These are phyloP conservation scores for Rhizophagus clarus DNA, from an alignment of 192 early-diverging fungal species.

Conservation along the genomic window DNA sequence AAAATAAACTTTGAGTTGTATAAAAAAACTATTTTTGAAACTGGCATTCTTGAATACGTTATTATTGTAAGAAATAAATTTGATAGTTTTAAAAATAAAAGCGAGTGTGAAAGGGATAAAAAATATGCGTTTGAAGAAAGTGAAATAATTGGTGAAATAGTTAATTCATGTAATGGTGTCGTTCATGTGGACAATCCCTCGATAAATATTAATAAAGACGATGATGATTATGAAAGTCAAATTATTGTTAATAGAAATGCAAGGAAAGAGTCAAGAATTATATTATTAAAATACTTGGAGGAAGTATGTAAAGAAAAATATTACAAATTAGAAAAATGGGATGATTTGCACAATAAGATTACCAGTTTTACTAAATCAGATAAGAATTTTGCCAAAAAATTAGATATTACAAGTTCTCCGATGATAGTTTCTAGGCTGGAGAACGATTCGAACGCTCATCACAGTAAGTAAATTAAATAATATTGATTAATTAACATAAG, in stretches of 20 bases:
- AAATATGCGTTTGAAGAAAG: not conserved
- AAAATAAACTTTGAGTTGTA: not conserved
- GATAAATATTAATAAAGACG: not conserved
- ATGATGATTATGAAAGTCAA: not conserved
- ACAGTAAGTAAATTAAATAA: too few species aligned
- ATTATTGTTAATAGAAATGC: not conserved
- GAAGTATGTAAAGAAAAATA: too few species aligned
- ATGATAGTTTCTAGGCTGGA: too few species aligned
- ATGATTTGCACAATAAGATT: too few species aligned
- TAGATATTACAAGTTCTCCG: too few species aligned
- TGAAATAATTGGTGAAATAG: not conserved
- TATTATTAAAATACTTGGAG: not conserved
- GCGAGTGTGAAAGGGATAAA: not conserved
- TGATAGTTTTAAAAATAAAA: not conserved
- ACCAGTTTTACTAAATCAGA: too few species aligned
- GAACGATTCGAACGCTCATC: too few species aligned
- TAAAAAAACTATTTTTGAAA: not conserved
- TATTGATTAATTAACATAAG: not conserved
- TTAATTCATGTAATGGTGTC: not conserved
- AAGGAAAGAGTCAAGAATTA: not conserved
- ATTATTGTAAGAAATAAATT: not conserved
- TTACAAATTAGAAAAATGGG: too few species aligned
- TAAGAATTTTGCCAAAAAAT: too few species aligned
- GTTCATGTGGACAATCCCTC: conserved; percentile 11
- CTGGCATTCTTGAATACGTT: not conserved